Evolutionary conservation across 2,329 filamentous ascomycete species (phyloP).

Genomic region (Botrytis deweyae): DNA sequence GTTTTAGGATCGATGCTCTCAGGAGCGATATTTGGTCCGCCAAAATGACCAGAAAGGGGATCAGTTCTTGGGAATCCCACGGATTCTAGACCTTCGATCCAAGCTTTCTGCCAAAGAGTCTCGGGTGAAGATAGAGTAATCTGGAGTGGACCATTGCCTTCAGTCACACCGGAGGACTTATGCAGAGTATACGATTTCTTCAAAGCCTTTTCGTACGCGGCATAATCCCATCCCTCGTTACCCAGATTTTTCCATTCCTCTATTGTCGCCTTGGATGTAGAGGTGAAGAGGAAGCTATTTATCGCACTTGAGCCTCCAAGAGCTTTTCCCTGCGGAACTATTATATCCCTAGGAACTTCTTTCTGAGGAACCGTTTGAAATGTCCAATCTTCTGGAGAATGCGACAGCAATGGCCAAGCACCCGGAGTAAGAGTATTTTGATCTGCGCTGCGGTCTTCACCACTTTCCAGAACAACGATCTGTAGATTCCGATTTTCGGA

Average conservation of each 20-base stretch:
- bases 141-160: neutral
- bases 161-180: neutral
- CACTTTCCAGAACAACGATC: neutral
- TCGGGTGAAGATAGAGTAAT: neutral
- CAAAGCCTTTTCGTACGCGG: neutral
- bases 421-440: neutral
- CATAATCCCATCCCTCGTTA: neutral
- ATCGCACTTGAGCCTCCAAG: neutral
- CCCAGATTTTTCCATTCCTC: neutral
- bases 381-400: neutral
- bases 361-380: neutral
- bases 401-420: neutral
- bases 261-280: neutral
- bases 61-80: neutral
- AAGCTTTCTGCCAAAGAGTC: neutral
- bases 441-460: neutral
- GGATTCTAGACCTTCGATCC: neutral
- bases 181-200: neutral
- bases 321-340: neutral
- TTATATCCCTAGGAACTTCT: neutral
- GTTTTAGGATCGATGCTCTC: neutral
- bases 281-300: neutral
- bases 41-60: neutral
- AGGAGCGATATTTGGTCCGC: neutral
- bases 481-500: neutral